phyloP scores from a whole-genome alignment of 768 basidiomycete genomes.

The Termitomyces sp. region DNA sequence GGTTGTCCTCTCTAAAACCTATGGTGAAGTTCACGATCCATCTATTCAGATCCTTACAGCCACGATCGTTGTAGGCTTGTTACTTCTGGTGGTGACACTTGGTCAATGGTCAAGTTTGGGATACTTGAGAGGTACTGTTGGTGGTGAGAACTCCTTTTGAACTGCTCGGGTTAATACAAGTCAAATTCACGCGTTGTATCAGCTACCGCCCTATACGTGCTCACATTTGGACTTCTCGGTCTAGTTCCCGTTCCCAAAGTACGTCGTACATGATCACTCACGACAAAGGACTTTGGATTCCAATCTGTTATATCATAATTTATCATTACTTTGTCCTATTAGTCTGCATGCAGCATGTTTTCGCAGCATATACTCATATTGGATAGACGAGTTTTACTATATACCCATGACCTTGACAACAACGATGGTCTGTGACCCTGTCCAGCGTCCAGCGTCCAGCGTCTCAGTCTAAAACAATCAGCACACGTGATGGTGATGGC shows the following conservation, averaged over 20 bases:
- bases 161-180: neutral
- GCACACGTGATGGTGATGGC: conserved; percentile 13
- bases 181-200: neutral
- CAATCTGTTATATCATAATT: conserved; percentile 2
- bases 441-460: no score
- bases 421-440: no score
- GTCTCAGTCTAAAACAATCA: neutral
- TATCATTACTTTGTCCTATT: conserved; percentile 1
- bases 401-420: neutral
- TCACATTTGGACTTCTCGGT: conserved; percentile 72
- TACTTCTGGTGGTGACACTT: conserved; percentile 54
- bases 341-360: neutral
- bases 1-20: neutral
- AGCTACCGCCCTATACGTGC: conserved; percentile 70
- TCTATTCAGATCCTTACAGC: conserved; percentile 48
- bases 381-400: neutral
- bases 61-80: conserved; percentile 70
- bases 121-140: conserved; percentile 58
- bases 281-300: conserved; percentile 2
- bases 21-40: neutral
- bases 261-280: conserved; percentile 19
- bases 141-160: conserved; percentile 38
- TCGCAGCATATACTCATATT: neutral
- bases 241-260: conserved; percentile 63
- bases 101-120: conserved; percentile 68